Base-by-base conservation (phyloP, 2,329 filamentous ascomycete species). In the Pleoardoris graminearum region DNA sequence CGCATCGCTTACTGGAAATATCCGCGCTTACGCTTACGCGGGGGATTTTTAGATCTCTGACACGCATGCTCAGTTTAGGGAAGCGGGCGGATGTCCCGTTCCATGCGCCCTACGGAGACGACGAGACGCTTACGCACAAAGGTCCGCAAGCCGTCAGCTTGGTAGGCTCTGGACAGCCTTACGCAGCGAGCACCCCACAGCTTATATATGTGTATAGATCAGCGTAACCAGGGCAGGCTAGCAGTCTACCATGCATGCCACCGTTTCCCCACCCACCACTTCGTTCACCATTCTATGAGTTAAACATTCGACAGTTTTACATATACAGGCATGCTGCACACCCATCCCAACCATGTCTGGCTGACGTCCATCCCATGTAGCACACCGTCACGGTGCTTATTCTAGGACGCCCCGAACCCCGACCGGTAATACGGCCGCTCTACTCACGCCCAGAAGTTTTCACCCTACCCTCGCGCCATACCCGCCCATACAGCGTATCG, bases 41-140 rank as follows among this genome's bases (percentile, higher is more conserved):
- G 38, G 16, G n/a, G 17, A 49, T 49, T 49, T 29, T 21, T 8
- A 44, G 19, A 39, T 27, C 30, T 23, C 36, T 14, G 23, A 14
- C 19, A 16, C 8, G n/a, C n/a, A n/a, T n/a, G n/a, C n/a, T n/a
- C n/a, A n/a, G n/a, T n/a, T n/a, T n/a, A n/a, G n/a, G 17, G 14
- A 14, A 38, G 12, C 7, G 23, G 21, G 30, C 48, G 48, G 41
- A 44, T 42, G 49, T 25, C 48, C 49, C 25, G 19, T 51, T 46
- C 12, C 41, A 38, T 29, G n/a, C 30, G 21, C 27, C 22, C 21
- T 33, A 32, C 33, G 41, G 41, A 39, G 12, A 36, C 12, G 25
- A 27, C 10, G 5, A 39, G 25, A 27, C 23, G 33, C 35, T 41
- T 39, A 38, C 42, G 7, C 21, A 27, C 17, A 25, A 42, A 23